Percentiles rank a stretch among this genome's conserved stretches.
These are phyloP conservation scores for Thozetella sp. DNA, from an alignment of 495 filamentous ascomycete genomes.

Conservation along the genomic window DNA sequence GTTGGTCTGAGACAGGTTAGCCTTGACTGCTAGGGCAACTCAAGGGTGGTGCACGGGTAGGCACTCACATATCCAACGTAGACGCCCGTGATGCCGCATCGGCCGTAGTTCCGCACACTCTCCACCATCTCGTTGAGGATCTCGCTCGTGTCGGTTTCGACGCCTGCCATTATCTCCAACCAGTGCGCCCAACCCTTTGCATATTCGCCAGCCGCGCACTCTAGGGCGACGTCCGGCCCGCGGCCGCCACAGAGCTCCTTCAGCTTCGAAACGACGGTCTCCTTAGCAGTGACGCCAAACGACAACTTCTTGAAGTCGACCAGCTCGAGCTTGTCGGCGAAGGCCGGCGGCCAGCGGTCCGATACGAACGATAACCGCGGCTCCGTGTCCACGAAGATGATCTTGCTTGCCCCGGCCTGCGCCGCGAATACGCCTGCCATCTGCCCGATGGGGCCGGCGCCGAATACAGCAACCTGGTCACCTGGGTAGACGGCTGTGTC, in stretches of 20 bases:
- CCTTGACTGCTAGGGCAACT: neutral
- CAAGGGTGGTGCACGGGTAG: neutral
- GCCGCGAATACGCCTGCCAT: slow-evolving; percentile 77
- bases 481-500: slow-evolving; percentile 80
- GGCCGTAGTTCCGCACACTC: slow-evolving; percentile 73
- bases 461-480: slow-evolving; percentile 84
- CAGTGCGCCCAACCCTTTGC: slow-evolving; percentile 82
- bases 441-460: slow-evolving; percentile 77
- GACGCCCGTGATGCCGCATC: slow-evolving; percentile 77
- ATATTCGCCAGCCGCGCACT: slow-evolving; percentile 85
- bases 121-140: slow-evolving; percentile 88
- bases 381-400: slow-evolving; percentile 83
- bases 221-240: slow-evolving; percentile 78
- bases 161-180: slow-evolving; percentile 70
- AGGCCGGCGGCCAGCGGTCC: slow-evolving; percentile 53
- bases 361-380: slow-evolving; percentile 73
- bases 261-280: slow-evolving; percentile 67
- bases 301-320: slow-evolving; percentile 49
- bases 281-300: slow-evolving; percentile 44
- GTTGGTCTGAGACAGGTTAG: slow-evolving; percentile 53
- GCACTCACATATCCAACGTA: slow-evolving; percentile 79
- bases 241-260: slow-evolving; percentile 69
- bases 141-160: slow-evolving; percentile 87
- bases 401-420: slow-evolving; percentile 68
- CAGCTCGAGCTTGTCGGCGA: slow-evolving; percentile 38